Evolutionary conservation across 2,329 filamentous ascomycete species (phyloP).

Genomic region (Thelonectria discophora): DNA sequence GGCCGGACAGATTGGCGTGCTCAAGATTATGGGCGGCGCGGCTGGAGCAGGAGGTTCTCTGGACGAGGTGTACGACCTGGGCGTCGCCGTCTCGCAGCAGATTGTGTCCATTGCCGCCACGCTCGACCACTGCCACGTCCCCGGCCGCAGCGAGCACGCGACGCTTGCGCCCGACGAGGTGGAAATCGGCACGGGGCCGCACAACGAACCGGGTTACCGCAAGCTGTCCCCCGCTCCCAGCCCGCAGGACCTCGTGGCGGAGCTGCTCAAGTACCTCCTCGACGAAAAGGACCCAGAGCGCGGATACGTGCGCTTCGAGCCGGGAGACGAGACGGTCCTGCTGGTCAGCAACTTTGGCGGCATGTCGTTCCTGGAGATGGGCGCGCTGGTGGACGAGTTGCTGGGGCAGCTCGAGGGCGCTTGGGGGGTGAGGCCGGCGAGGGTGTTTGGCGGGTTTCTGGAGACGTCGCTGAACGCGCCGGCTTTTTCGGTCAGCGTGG

Average conservation of each 20-base stretch:
- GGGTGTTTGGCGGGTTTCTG: constrained; percentile 69
- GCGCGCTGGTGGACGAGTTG: constrained; percentile 62
- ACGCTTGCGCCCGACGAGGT: constrained; percentile 60
- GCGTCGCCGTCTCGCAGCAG: constrained; percentile 58
- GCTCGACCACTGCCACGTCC: constrained; percentile 69
- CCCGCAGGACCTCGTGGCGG: constrained; percentile 59
- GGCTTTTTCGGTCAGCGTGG: constrained; percentile 73
- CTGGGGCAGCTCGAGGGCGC: constrained; percentile 57
- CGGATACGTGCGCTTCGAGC: constrained; percentile 58
- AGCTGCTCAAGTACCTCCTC: constrained; percentile 68
- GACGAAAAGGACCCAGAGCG: constrained; percentile 63
- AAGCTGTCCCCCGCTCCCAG: constrained; percentile 63
- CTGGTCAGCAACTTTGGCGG: constrained; percentile 69
- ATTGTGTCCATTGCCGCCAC: constrained; percentile 67
- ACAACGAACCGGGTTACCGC: constrained; percentile 71
- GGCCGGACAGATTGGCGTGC: constrained; percentile 67
- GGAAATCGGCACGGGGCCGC: constrained; percentile 72
- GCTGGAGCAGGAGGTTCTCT: constrained; percentile 57
- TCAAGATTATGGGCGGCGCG: constrained; percentile 66
- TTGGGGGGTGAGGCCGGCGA: constrained; percentile 60
- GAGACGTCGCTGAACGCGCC: constrained; percentile 78
- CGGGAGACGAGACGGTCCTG: constrained; percentile 60
- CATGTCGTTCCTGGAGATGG: constrained; percentile 65
- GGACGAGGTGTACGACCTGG: constrained; percentile 60
- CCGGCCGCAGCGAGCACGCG: constrained; percentile 59